Percentiles rank a stretch among this genome's conserved stretches.
These are phyloP conservation scores for Diaporthe vaccinii DNA, from an alignment of 2,329 filamentous ascomycete genomes.

Conservation along the genomic window DNA sequence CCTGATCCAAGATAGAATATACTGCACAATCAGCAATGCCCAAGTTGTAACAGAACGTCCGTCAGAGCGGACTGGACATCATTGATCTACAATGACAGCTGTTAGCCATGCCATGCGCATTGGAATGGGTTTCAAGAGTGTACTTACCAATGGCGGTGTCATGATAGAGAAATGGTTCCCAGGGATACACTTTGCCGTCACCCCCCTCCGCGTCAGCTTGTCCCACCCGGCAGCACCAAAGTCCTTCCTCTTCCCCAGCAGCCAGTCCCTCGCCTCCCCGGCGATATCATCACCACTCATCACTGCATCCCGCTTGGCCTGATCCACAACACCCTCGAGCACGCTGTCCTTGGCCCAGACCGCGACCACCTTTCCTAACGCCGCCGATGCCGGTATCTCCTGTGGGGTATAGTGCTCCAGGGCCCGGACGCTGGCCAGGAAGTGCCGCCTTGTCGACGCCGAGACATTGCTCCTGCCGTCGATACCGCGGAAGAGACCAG, in stretches of 20 bases:
- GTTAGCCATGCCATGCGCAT: background rate
- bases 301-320: background rate
- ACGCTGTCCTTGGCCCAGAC: slow-evolving; percentile 20
- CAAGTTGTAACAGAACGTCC: background rate
- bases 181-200: background rate
- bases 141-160: slow-evolving; percentile 16
- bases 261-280: slow-evolving; percentile 14
- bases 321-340: slow-evolving; percentile 3
- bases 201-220: background rate
- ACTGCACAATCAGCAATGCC: background rate
- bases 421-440: slow-evolving; percentile 20
- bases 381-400: background rate
- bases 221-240: slow-evolving; percentile 13
- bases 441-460: background rate
- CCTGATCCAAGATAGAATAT: too few relatives aligned
- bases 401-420: slow-evolving; percentile 18
- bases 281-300: slow-evolving; percentile 16
- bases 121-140: accelerated
- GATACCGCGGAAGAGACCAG: background rate
- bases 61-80: background rate
- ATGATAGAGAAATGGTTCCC: slow-evolving; percentile 20
- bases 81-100: background rate
- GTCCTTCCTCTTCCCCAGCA: slow-evolving; percentile 16
- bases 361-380: background rate
- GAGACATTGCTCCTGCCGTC: slow-evolving; percentile 25